Base-by-base conservation (phyloP, 371 early-diverging fungal species). In the Parasitella parasitica region DNA sequence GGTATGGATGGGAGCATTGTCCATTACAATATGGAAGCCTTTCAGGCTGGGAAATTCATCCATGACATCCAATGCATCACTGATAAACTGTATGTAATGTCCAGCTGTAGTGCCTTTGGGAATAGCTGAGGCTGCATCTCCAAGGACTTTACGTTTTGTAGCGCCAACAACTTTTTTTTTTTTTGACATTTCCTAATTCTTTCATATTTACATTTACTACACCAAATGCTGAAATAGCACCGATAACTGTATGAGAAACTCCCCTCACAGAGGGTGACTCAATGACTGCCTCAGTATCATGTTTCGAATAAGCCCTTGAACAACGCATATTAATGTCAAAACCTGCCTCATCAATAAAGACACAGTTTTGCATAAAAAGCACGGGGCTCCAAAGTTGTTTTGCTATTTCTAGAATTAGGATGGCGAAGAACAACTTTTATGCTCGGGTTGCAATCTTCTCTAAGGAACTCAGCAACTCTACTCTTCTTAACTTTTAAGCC, bases 381-480 rank as follows among this genome's bases (percentile, higher is more conserved):
- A n/a, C n/a, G n/a, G n/a, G n/a, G n/a, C n/a, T n/a, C n/a, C n/a
- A 59, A 38, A 16, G 49, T 50, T 35, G 15, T 30, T 20, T 41
- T 20, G 6, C 30, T 41, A 35, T 43, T 63, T 52, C 54, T 51
- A 2, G 43, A 28, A 1, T 24, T 32, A n/a, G 60, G 50, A 54
- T 55, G 60, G 18, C 48, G 37, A n/a, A 35, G 37, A 12, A 53
- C 15, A 1, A 53, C 58, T 51, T 57, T 57, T 6, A 58, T 12
- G 32, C 32, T 50, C 12, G 59, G 39, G 36, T 64, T 64, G 30
- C 59, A 64, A 2, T 64, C 64, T 2, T 58, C 54, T 16, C 54
- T 64, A 57, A 65, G 57, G 28, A 64, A 59, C 22, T 58, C 55
- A 28, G 54, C 34, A 4, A 64, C 59, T 46, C 54, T 58, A 4